These are phyloP conservation scores for Coniochaeta hoffmannii DNA, from an alignment of 2,329 filamentous ascomycete genomes.

Conservation along the genomic window DNA sequence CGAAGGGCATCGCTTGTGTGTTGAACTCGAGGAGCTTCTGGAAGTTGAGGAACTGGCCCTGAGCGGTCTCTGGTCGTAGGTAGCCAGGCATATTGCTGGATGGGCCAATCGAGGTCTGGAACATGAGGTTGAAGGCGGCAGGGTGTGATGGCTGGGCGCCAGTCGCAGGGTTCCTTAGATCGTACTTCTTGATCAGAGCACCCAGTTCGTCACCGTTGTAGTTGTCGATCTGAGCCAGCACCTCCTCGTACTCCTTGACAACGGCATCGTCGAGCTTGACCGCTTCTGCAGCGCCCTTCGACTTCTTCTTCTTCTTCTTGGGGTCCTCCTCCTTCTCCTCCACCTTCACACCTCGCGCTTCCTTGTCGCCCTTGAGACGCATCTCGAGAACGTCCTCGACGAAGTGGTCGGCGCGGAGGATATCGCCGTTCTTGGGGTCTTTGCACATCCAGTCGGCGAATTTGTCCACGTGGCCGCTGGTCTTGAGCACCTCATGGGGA, in stretches of 20 bases:
- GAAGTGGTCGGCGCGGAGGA: constrained; percentile 90
- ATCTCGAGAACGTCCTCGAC: constrained; percentile 90
- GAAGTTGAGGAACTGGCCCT: constrained; percentile 98
- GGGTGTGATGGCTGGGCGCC: constrained; percentile 71
- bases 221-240: constrained; percentile 91
- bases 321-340: constrained; percentile 66
- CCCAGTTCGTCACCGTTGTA: constrained; percentile 83
- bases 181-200: constrained; percentile 80
- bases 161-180: constrained; percentile 82
- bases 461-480: constrained; percentile 92
- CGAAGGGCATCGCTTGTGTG: constrained; percentile 91
- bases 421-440: constrained; percentile 95
- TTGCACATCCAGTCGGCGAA: constrained; percentile 99
- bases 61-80: constrained; percentile 88
- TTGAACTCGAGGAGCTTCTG: constrained; percentile 95
- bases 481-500: constrained; percentile 89
- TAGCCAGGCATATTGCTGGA: constrained; percentile 82
- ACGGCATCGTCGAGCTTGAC: constrained; percentile 82
- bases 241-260: constrained; percentile 83
- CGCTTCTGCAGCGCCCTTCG: constrained; percentile 65
- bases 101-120: constrained; percentile 89
- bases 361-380: constrained; percentile 82
- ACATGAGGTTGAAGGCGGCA: constrained; percentile 97
- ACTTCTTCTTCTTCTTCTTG: constrained; percentile 74
- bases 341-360: constrained; percentile 77